Conservation (phyloP, 2,329 filamentous ascomycete genomes). For the Shiraia sp. region DNA sequence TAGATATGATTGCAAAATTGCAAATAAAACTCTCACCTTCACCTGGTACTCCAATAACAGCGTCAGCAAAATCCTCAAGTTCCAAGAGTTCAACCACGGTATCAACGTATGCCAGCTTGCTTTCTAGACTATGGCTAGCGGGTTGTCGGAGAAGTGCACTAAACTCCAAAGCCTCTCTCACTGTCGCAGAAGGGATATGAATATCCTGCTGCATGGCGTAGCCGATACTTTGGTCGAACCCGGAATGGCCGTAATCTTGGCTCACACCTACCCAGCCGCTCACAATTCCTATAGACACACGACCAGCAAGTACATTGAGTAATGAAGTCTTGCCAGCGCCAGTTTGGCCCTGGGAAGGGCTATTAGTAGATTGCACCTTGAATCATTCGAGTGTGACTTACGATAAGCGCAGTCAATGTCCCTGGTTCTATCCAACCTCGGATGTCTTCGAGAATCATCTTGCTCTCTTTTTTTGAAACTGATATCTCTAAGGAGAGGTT, state of each 20-base stretch:
- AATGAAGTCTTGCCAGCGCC: constrained; percentile 39
- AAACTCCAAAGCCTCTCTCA: constrained; percentile 41
- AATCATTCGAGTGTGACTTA: not conserved
- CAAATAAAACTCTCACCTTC: too few species aligned
- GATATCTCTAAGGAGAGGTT: too few species aligned
- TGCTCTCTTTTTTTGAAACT: constrained; percentile 71
- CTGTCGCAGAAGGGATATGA: constrained; percentile 2
- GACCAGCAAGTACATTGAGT: constrained; percentile 59
- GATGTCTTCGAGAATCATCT: constrained; percentile 70
- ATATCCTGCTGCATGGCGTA: constrained; percentile 31
- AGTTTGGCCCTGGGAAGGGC: too few species aligned
- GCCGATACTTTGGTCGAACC: constrained; percentile 75
- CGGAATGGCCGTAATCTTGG: constrained; percentile 69
- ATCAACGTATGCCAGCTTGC: constrained; percentile 64
- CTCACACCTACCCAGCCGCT: constrained; percentile 79
- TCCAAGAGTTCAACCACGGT: constrained; percentile 62
- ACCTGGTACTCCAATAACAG: constrained; percentile 60
- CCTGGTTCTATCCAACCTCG: constrained; percentile 57
- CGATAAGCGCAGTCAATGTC: constrained; percentile 76
- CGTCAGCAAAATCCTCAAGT: constrained; percentile 62
- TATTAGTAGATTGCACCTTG: too few species aligned
- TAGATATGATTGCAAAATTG: too few species aligned
- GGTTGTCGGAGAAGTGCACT: constrained; percentile 62
- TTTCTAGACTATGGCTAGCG: constrained; percentile 22
- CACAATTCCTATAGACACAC: constrained; percentile 81